Percentiles rank a stretch among this genome's conserved stretches.
phyloP scores from a whole-genome alignment of 345 rosid genomes.

The Nasturtium officinale region DNA sequence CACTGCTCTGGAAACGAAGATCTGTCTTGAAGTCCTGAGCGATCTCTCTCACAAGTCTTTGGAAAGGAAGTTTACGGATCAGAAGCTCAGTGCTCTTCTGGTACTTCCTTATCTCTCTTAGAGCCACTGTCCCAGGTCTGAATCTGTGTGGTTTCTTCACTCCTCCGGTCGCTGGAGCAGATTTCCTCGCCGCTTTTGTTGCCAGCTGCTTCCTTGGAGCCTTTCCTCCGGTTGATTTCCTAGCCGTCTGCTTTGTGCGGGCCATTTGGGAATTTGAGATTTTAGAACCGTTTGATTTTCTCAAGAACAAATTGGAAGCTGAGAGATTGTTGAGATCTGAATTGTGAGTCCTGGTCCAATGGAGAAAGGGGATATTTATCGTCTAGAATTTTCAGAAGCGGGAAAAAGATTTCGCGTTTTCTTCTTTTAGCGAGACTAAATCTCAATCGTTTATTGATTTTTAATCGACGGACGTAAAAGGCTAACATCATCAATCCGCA shows the following conservation, averaged over 20 bases:
- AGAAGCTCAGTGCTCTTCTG: constrained; percentile 69
- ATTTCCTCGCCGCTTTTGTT: constrained; percentile 64
- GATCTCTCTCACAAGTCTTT: constrained; percentile 62
- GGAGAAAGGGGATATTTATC: constrained; percentile 23
- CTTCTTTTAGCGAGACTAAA: not conserved
- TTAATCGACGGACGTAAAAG: constrained; percentile 29
- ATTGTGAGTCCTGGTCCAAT: not conserved
- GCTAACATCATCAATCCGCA: constrained; percentile 3
- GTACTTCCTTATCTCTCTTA: constrained; percentile 61
- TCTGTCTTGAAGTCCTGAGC: constrained; percentile 71
- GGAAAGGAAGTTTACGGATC: constrained; percentile 62
- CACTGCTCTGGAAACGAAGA: constrained; percentile 65
- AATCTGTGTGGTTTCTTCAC: constrained; percentile 75
- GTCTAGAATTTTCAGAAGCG: constrained; percentile 3
- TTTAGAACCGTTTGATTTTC: not conserved
- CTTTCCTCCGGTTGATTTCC: constrained; percentile 68
- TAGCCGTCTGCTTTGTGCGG: constrained; percentile 65
- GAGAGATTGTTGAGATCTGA: constrained; percentile 16
- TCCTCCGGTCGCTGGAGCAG: constrained; percentile 71
- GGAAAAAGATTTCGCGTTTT: constrained; percentile 9
- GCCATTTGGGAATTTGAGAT: constrained; percentile 48
- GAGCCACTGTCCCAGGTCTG: constrained; percentile 66
- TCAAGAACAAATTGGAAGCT: not conserved
- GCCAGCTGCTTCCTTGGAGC: constrained; percentile 70
- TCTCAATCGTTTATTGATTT: not conserved